Evolutionary conservation across 805 yeast species (phyloP), one percentile per base, ranked within the genome.

Genomic region (Saccharomycopsis vini): DNA sequence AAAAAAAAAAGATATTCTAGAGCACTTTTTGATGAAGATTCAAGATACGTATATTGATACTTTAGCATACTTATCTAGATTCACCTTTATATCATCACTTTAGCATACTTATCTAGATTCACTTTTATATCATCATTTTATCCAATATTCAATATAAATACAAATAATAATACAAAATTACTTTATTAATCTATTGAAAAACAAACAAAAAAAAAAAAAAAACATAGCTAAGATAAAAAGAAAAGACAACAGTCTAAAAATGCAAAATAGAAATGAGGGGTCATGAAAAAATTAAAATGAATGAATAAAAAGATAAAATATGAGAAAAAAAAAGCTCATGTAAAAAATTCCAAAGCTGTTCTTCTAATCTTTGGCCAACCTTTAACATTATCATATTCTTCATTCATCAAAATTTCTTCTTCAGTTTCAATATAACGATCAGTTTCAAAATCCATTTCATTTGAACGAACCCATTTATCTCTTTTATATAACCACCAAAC

Each of bases 401-500:
- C 69, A 45, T 64, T 66, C 33, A 62, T 61, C 12, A 52, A 59
- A n/a, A 53, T 39, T 45, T 76, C 81, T 47, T 73, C 78, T 38
- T 64, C 67, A 10, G 72, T 66, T 47, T 71, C 73, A 30, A 62
- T 51, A 54, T 76, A 77, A 48, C 70, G 61, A 49, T 71, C 77
- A 4, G 74, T 64, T 35, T 65, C 75, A 44, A 73, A 71, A 56
- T 73, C 77, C 77, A 73, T 73, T 37, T 71, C 74, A 47, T 64
- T 66, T 5, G 55, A 52, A 44, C 57, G 64, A 5, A 69, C 64
- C 53, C 69, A 70, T 36, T 56, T 58, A 46, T 71, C 76, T 46
- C 61, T 62, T 45, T 62, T 68, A 40, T 50, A 56, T 3, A 63
- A 18, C 62, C 69, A 59, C 73, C 74, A 72, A 19, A 64, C 31